Conservation (phyloP, 257 asterid species). For the Solanum peruvianum region DNA sequence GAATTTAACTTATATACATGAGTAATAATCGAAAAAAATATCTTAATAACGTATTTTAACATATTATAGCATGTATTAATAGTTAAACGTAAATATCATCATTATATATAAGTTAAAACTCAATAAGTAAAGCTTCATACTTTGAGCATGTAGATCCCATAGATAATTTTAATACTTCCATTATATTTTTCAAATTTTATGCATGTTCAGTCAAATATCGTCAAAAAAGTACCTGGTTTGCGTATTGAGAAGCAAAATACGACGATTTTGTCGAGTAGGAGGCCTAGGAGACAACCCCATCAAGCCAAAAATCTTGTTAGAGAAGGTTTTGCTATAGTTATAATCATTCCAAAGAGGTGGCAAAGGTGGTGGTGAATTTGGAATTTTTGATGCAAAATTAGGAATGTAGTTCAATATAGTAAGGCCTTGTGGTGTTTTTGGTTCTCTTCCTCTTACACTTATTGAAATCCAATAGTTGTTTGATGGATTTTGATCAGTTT, state of each 20-base stretch:
- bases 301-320: slow-evolving; percentile 26
- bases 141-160: not conserved
- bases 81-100: not conserved
- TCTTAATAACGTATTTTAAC: not conserved
- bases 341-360: slow-evolving; percentile 65
- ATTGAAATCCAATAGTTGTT: slow-evolving; percentile 55
- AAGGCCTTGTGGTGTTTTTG: slow-evolving; percentile 63
- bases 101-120: not conserved
- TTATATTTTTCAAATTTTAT: fast-evolving
- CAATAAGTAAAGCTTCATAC: not conserved
- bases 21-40: not conserved
- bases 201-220: not conserved
- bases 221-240: slow-evolving; percentile 20
- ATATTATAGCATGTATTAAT: not conserved
- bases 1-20: not conserved
- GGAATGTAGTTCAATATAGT: slow-evolving; percentile 54
- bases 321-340: slow-evolving; percentile 38
- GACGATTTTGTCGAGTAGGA: slow-evolving; percentile 23
- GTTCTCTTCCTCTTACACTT: slow-evolving; percentile 56
- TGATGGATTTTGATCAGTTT: slow-evolving; percentile 44
- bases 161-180: fast-evolving
- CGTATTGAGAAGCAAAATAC: slow-evolving; percentile 46
- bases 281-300: slow-evolving; percentile 36
- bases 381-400: slow-evolving; percentile 21
- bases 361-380: slow-evolving; percentile 37